Percentiles rank a stretch among this genome's conserved stretches.
Conservation (phyloP, 2,329 filamentous ascomycete species). For the Beauveria bassiana region DNA sequence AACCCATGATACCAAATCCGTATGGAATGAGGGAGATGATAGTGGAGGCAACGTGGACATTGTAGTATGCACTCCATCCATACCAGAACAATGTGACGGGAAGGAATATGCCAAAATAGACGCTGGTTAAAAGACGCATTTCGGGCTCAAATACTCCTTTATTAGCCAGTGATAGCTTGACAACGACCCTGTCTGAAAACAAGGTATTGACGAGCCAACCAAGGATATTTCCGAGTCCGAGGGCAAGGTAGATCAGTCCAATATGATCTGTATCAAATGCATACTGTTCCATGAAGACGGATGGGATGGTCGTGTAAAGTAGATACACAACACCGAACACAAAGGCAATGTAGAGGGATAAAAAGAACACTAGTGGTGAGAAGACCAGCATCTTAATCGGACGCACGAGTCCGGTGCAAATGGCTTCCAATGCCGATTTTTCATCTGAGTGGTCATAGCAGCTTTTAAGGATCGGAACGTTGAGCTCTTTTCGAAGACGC, state of each 20-base stretch:
- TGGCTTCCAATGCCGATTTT: too few relatives aligned
- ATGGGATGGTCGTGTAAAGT: slow-evolving; percentile 41
- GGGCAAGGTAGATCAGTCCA: slow-evolving; percentile 35
- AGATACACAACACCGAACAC: slow-evolving; percentile 56
- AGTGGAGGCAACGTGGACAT: slow-evolving; percentile 22
- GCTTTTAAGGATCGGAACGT: too few relatives aligned
- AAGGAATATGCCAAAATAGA: slow-evolving; percentile 37
- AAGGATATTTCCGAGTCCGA: slow-evolving; percentile 29
- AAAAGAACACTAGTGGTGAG: too few relatives aligned
- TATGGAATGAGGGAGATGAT: slow-evolving; percentile 41
- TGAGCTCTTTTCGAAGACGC: too few relatives aligned
- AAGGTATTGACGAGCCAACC: slow-evolving; percentile 22
- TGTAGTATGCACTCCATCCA: slow-evolving; percentile 37
- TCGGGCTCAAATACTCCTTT: slow-evolving; percentile 25
- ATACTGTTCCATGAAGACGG: slow-evolving; percentile 52
- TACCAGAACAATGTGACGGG: slow-evolving; percentile 46
- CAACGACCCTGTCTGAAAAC: too few relatives aligned
- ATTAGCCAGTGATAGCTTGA: slow-evolving; percentile 19
- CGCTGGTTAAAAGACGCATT: slow-evolving; percentile 36
- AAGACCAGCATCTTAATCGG: too few relatives aligned
- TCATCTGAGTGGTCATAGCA: too few relatives aligned
- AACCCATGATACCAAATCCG: slow-evolving; percentile 28
- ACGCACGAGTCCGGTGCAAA: too few relatives aligned
- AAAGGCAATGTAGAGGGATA: slow-evolving; percentile 34
- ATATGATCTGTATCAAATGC: slow-evolving; percentile 42